Percentiles rank a stretch among this genome's conserved stretches.
Conservation (phyloP, 2,329 filamentous ascomycete species). For the Paracamarosporium sp. region DNA sequence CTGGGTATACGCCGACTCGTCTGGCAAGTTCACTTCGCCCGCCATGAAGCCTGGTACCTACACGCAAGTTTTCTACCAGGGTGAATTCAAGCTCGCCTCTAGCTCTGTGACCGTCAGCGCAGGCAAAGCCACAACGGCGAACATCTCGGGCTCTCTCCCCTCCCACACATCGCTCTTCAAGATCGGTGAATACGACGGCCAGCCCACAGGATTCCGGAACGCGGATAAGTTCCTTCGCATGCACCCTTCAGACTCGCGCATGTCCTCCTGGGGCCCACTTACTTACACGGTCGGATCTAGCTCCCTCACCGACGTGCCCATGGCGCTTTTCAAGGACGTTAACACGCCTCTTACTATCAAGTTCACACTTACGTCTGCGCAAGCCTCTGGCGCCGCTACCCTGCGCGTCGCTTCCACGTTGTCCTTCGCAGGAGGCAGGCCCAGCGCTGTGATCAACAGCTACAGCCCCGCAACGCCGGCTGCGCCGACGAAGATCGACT, state of each 20-base stretch:
- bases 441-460: constrained; percentile 63
- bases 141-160: constrained; percentile 58
- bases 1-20: constrained; percentile 65
- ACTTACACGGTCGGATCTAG: constrained; percentile 69
- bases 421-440: constrained; percentile 65
- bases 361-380: constrained; percentile 60
- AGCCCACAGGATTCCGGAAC: constrained; percentile 66
- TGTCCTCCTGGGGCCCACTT: constrained; percentile 65
- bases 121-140: constrained; percentile 56
- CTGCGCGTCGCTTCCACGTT: constrained; percentile 71
- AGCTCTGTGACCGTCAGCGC: constrained; percentile 55
- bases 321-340: constrained; percentile 69
- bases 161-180: constrained; percentile 65
- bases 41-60: constrained; percentile 73
- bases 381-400: constrained; percentile 60
- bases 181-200: constrained; percentile 71
- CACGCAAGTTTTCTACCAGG: constrained; percentile 71
- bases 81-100: constrained; percentile 62
- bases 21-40: constrained; percentile 67
- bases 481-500: constrained; percentile 69
- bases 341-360: constrained; percentile 68
- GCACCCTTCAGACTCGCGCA: constrained; percentile 71
- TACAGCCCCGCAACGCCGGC: constrained; percentile 58
- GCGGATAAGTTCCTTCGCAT: constrained; percentile 71
- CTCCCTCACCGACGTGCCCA: constrained; percentile 62